Evolutionary conservation across 306 rosid species (phyloP), one percentile per base, ranked within the genome.

Genomic region (Potentilla sterilis): DNA sequence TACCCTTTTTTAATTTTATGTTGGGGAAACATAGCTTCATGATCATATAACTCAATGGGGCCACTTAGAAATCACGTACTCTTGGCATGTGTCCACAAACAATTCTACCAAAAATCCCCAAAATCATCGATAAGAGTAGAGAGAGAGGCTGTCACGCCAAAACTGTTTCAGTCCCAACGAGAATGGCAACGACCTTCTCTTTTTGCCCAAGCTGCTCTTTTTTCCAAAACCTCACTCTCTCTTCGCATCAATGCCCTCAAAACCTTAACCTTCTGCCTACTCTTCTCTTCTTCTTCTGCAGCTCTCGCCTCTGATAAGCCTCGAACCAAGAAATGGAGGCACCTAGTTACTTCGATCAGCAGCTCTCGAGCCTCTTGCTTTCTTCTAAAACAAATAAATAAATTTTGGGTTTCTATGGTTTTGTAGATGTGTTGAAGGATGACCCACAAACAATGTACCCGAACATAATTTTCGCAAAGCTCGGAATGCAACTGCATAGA

Each of bases 381-480:
- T 41, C 43, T 41, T 4, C 43, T 7, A 41, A 41, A 6, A 28
- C 28, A 28, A 28, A 28, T 28, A 28, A 28, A 28, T 28, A 28
- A 28, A 28, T 28, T 28, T 28, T 28, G 28, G 28, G 28, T 28
- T 28, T 28, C 28, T 28, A 28, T 28, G 28, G 28, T 28, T 28
- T 1, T 28, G 66, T 83, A 92, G 98, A 95, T 86, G 91, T 95
- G 75, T 79, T 95, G 88, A 90, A 77, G 83, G 97, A 95, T 70
- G 98, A 92, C 66, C 96, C 97, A 89, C 96, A 58, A 95, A 95
- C 82, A 95, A 92, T 81, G 97, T 92, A 66, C 98, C 96, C 1
- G n/a, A 96, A 92, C 79, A 82, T 82, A 3, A 92, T 95, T 70
- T 95, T 89, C 67, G 78, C 92, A 4, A 95, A 90, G 83, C 93